Evolutionary conservation across 108 stramenopile species (phyloP).

Genomic region (Skeletonema grethae): DNA sequence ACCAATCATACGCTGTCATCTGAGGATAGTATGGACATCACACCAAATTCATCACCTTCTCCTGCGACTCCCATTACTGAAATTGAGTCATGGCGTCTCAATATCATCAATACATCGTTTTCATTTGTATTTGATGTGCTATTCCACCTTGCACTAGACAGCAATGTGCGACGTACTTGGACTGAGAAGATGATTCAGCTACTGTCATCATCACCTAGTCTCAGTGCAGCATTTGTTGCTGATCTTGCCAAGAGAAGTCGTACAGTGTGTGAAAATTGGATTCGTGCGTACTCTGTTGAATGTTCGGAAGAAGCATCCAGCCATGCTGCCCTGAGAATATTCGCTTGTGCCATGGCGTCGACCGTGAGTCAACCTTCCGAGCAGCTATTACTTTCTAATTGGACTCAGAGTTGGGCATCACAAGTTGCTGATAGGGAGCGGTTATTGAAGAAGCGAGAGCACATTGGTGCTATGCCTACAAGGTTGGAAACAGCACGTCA

Average conservation of each 20-base stretch:
- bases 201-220: slow-evolving; percentile 44
- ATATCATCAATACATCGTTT: slow-evolving; percentile 60
- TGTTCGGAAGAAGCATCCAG: slow-evolving; percentile 74
- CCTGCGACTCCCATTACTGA: slow-evolving; percentile 13
- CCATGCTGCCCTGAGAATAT: slow-evolving; percentile 64
- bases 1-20: slow-evolving; percentile 21
- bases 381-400: slow-evolving; percentile 51
- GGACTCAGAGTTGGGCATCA: slow-evolving; percentile 64
- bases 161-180: slow-evolving; percentile 57
- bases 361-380: slow-evolving; percentile 55
- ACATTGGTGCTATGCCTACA: slow-evolving; percentile 44
- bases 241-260: slow-evolving; percentile 68
- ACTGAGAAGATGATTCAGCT: slow-evolving; percentile 54
- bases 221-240: slow-evolving; percentile 54
- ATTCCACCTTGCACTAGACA: slow-evolving; percentile 68
- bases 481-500: slow-evolving; percentile 17
- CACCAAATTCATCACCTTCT: slow-evolving; percentile 27
- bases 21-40: slow-evolving; percentile 53
- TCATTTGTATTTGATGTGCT: slow-evolving; percentile 79
- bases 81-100: slow-evolving; percentile 51
- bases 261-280: slow-evolving; percentile 72
- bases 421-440: slow-evolving; percentile 34
- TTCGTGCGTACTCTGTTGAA: slow-evolving; percentile 75
- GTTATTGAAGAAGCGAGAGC: slow-evolving; percentile 16
- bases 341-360: slow-evolving; percentile 56